A percentile compares a stretch with the other conserved stretches of the same genome.
Conservation (phyloP, 305 asterid species). For the Fraxinus platypoda region DNA sequence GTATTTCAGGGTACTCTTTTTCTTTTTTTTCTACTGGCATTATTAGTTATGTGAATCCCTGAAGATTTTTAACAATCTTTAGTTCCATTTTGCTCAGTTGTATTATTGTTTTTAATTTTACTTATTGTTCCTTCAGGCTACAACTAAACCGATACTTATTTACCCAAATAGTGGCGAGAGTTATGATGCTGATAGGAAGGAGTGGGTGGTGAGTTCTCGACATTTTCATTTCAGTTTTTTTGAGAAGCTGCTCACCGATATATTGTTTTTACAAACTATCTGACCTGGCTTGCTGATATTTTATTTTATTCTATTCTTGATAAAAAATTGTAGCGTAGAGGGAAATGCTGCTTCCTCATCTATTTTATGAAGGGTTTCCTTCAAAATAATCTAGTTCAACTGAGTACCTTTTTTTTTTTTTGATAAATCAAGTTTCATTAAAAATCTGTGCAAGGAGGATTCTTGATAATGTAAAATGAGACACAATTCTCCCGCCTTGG, state of each 20-base stretch:
- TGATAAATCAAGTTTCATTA: neutral
- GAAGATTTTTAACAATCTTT: neutral
- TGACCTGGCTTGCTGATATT: neutral
- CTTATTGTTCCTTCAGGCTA: constrained; percentile 40
- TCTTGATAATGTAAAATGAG: neutral
- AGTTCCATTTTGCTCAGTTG: neutral
- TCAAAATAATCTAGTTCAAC: neutral
- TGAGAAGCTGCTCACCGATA: neutral
- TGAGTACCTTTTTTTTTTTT: neutral
- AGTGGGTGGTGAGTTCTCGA: constrained; percentile 74
- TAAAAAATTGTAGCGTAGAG: neutral
- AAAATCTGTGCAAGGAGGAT: neutral
- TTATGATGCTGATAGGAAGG: constrained; percentile 65
- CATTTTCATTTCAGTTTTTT: neutral
- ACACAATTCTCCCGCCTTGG: neutral
- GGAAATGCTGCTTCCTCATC: neutral
- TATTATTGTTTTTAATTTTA: constrained; percentile 11
- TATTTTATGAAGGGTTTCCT: neutral
- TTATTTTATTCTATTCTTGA: neutral
- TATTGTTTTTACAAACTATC: neutral
- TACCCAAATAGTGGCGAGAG: constrained; percentile 94
- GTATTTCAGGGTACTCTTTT: neutral
- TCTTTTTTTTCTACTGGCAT: neutral
- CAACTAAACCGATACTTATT: constrained; percentile 71
- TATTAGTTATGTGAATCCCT: neutral